Percentiles rank a stretch among this genome's conserved stretches.
These are phyloP conservation scores for Fusarium fracticaudum DNA, from an alignment of 2,329 filamentous ascomycete species.

Conservation along the genomic window DNA sequence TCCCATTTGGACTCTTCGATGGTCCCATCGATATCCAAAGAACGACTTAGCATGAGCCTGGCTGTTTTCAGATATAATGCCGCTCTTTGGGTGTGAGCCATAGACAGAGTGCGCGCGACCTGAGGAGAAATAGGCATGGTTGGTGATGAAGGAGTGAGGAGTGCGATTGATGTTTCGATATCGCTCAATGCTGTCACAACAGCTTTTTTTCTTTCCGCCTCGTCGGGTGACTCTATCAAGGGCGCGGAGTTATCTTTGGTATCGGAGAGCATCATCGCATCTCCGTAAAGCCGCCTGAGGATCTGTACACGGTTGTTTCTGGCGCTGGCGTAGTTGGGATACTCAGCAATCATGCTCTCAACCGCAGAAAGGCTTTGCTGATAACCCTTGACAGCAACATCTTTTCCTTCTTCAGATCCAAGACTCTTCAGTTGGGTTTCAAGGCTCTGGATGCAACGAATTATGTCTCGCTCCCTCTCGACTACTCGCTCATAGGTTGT, in stretches of 20 bases:
- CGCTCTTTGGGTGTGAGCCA: slow-evolving; percentile 77
- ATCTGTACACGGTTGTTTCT: slow-evolving; percentile 80
- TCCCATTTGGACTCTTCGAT: slow-evolving; percentile 61
- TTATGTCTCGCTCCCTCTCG: slow-evolving; percentile 62
- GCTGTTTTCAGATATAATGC: slow-evolving; percentile 70
- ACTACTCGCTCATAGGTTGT: slow-evolving; percentile 62
- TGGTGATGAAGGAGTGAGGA: slow-evolving; percentile 64
- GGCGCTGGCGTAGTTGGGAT: slow-evolving; percentile 76
- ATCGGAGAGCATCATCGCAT: slow-evolving; percentile 61
- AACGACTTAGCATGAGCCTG: slow-evolving; percentile 55
- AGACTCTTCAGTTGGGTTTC: slow-evolving; percentile 62
- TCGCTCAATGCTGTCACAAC: slow-evolving; percentile 60
- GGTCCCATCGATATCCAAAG: slow-evolving; percentile 50
- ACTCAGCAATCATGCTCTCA: slow-evolving; percentile 62
- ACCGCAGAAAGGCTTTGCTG: slow-evolving; percentile 59
- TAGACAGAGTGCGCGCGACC: slow-evolving; percentile 72
- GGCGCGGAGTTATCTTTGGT: slow-evolving; percentile 51
- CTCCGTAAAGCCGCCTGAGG: slow-evolving; percentile 68
- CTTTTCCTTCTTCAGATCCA: slow-evolving; percentile 48
- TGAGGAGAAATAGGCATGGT: slow-evolving; percentile 68
- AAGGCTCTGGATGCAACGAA: slow-evolving; percentile 63
- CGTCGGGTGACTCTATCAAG: slow-evolving; percentile 52
- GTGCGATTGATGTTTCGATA: slow-evolving; percentile 65
- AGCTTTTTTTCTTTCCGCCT: slow-evolving; percentile 50
- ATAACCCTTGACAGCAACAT: slow-evolving; percentile 57